Base-by-base conservation (phyloP, 2,329 filamentous ascomycete species). In the Penicillium sp. region DNA sequence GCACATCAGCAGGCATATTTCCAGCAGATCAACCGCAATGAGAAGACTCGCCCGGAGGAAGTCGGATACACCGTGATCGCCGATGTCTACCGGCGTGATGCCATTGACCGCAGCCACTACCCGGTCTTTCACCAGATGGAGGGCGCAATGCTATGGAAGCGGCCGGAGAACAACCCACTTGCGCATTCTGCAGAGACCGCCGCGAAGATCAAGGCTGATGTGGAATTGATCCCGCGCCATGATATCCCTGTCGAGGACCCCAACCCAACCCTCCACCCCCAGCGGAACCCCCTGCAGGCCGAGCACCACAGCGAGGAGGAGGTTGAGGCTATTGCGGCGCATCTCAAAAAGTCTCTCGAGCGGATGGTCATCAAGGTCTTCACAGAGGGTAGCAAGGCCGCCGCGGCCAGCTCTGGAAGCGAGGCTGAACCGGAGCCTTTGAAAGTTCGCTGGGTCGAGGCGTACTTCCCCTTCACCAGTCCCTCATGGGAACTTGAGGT, bases 101-200 rank as follows among this genome's bases (percentile, higher is more conserved):
- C 92, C 49, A 87, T 98, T 64, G 93, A 98, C 72, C 83, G 88
- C 49, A 93, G 86, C 60, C 93, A 98, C 72, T 97, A 97, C 72
- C 93, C 93, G 0, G 83, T 95, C 50, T 98, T 98, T 71, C 93
- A 98, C 72, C 93, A 98, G 74, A 97, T 97, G 91, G 93, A 98
- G 70, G 92, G 90, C 10, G 92, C 92, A 7, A 80, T 87, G 60
- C 86, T 90, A 46, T 98, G 93, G 92, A 87, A 93, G 65, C 81
- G 89, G 8, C 76, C 68, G 2, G 50, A 54, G 7, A 55, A 49
- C 4, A 54, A 67, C 12, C 65, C 68, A 1, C 56, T 70, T 10
- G 59, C 65, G n/a, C 53, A 64, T 31, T 63, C 68, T 0, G 29
- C 53, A 67, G 25, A 79, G 75, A 66, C 81, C 80, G 39, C 77